Evolutionary conservation across 371 early-diverging fungal genomes (phyloP).

Genomic region (Actinomucor elegans): DNA sequence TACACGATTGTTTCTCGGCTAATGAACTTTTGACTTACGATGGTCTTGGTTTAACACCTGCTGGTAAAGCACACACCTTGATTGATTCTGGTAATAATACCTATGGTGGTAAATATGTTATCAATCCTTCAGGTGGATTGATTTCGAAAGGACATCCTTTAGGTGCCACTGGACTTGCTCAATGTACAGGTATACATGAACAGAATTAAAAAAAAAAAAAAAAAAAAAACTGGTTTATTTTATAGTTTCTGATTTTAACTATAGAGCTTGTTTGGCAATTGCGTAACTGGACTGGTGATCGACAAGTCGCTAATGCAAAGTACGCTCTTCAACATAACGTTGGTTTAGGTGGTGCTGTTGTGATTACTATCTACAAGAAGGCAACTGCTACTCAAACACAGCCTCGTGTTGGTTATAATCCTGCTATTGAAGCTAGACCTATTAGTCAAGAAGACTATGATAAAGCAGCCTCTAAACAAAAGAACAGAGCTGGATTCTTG

Average conservation of each 20-base stretch:
- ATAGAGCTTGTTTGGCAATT: conserved; percentile 63
- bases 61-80: conserved; percentile 64
- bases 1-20: conserved; percentile 84
- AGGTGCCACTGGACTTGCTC: conserved; percentile 81
- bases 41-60: conserved; percentile 68
- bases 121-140: conserved; percentile 83
- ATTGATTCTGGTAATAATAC: conserved; percentile 58
- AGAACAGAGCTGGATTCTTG: conserved; percentile 44
- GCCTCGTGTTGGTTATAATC: conserved; percentile 71
- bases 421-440: conserved; percentile 60
- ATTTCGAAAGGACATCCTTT: conserved; percentile 84
- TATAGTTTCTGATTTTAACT: neutral
- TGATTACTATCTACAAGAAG: conserved; percentile 69
- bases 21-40: conserved; percentile 82
- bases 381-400: conserved; percentile 39
- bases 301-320: conserved; percentile 69
- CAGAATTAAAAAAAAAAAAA: neutral
- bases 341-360: conserved; percentile 80
- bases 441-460: conserved; percentile 61
- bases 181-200: conserved; percentile 74
- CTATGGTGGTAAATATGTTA: conserved; percentile 64
- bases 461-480: conserved; percentile 53
- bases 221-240: neutral
- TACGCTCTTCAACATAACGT: conserved; percentile 81
- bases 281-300: conserved; percentile 70